These are phyloP conservation scores for Cadophora luteo-olivacea DNA, from an alignment of 2,329 filamentous ascomycete species.

Conservation along the genomic window DNA sequence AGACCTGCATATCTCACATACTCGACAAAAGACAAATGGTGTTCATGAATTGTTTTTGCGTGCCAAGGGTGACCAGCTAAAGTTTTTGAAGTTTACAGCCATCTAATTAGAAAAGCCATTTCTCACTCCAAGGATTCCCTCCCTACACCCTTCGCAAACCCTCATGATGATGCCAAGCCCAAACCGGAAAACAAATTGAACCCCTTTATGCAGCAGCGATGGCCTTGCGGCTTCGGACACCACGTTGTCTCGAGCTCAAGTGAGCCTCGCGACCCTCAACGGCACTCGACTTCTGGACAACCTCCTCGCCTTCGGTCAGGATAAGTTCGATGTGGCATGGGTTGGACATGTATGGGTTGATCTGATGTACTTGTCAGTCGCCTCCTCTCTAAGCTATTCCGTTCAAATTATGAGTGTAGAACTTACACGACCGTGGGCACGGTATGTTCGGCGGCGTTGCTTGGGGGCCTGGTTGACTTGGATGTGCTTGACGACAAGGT, in stretches of 20 bases:
- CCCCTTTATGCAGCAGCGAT: constrained; percentile 66
- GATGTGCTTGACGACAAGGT: constrained; percentile 99
- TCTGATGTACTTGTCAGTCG: constrained; percentile 59
- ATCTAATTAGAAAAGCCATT: constrained; percentile 34
- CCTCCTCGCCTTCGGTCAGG: constrained; percentile 96
- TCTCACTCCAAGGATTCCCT: constrained; percentile 31
- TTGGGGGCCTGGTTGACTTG: constrained; percentile 99
- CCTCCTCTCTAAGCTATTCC: not conserved
- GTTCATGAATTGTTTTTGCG: constrained; percentile 32
- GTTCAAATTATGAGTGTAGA: not conserved
- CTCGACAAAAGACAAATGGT: not conserved
- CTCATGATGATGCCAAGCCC: constrained; percentile 37
- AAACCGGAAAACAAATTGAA: constrained; percentile 37
- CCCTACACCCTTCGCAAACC: constrained; percentile 39
- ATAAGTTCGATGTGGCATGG: constrained; percentile 99
- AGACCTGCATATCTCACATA: not conserved
- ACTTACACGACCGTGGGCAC: constrained; percentile 99
- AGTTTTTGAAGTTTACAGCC: constrained; percentile 44
- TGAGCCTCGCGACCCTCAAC: constrained; percentile 70
- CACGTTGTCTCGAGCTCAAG: constrained; percentile 93
- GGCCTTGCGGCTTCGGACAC: constrained; percentile 68
- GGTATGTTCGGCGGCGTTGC: constrained; percentile 99
- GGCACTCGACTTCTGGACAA: constrained; percentile 85
- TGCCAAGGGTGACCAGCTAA: constrained; percentile 38
- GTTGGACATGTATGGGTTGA: constrained; percentile 99